A percentile compares a stretch with the other conserved stretches of the same genome.
Conservation (phyloP, 75 land plant genomes). For the Ceratopteris richardii region DNA sequence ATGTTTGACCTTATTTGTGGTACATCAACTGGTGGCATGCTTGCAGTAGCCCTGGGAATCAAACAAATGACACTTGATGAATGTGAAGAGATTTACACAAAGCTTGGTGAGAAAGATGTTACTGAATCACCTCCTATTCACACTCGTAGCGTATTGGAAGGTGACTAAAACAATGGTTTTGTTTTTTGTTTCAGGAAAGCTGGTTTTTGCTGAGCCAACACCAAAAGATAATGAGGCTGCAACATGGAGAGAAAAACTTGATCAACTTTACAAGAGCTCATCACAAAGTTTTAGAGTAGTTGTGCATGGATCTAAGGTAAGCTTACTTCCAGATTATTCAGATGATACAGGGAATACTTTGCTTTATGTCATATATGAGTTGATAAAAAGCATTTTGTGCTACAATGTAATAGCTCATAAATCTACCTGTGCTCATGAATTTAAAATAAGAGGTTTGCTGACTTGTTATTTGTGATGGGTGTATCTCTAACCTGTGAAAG, state of each 20-base stretch:
- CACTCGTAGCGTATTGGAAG: too few relatives aligned
- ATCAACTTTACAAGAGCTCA: slow-evolving; percentile 94
- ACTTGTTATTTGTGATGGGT: too few relatives aligned
- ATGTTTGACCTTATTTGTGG: slow-evolving; percentile 99
- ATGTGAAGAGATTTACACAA: slow-evolving; percentile 95
- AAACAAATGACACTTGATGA: slow-evolving; percentile 73
- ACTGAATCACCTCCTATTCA: too few relatives aligned
- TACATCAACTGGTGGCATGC: slow-evolving; percentile 99
- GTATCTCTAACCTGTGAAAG: too few relatives aligned
- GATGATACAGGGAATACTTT: too few relatives aligned
- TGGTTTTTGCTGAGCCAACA: slow-evolving; percentile 87
- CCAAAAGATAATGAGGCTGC: slow-evolving; percentile 99
- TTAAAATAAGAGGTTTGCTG: too few relatives aligned
- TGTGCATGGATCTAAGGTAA: slow-evolving; percentile 96
- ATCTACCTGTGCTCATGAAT: too few relatives aligned
- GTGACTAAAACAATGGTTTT: neutral
- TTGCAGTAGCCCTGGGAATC: slow-evolving; percentile 90
- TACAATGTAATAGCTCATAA: too few relatives aligned
- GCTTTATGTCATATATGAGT: neutral
- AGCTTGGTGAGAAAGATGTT: slow-evolving; percentile 51
- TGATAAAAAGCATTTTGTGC: too few relatives aligned
- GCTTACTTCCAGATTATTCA: too few relatives aligned
- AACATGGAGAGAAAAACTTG: slow-evolving; percentile 95
- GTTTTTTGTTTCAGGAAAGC: slow-evolving; percentile 50
- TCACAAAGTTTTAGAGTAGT: slow-evolving; percentile 97